Evolutionary conservation across 1,284 basidiomycete genomes (phyloP).

Genomic region (Wallemia ichthyophaga): DNA sequence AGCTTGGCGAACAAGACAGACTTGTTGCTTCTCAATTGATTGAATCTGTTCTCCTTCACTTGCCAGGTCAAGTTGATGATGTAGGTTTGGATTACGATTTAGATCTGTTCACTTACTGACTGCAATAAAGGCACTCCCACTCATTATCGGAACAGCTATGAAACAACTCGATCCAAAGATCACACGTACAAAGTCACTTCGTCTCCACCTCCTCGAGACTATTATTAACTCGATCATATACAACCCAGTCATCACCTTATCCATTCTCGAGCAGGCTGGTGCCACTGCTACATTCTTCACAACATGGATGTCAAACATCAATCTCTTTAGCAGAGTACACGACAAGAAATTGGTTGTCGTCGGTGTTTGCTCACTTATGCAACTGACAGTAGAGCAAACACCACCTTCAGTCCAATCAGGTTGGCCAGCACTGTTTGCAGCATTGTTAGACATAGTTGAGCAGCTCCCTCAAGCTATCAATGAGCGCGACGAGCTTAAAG

Average conservation of each 20-base stretch:
- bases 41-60: conserved; percentile 48
- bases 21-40: conserved; percentile 61
- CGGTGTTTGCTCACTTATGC: conserved; percentile 40
- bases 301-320: conserved; percentile 36
- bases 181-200: conserved; percentile 30
- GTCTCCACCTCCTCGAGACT: conserved; percentile 48
- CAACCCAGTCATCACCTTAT: conserved; percentile 44
- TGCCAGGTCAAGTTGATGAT: conserved; percentile 44
- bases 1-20: conserved; percentile 51
- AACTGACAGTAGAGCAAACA: conserved; percentile 27
- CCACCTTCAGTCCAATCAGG: conserved; percentile 31
- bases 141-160: conserved; percentile 31
- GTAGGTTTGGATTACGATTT: conserved; percentile 17
- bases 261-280: conserved; percentile 35
- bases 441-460: conserved; percentile 37
- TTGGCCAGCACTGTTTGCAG: conserved; percentile 40
- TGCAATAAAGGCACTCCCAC: conserved; percentile 20
- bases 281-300: conserved; percentile 40
- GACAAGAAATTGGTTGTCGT: conserved; percentile 60
- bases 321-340: conserved; percentile 48
- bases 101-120: not conserved
- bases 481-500: conserved; percentile 16
- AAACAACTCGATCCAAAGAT: conserved; percentile 22
- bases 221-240: conserved; percentile 59
- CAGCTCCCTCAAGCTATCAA: conserved; percentile 31